Evolutionary conservation across 129 eudicot species (phyloP), one percentile per base, ranked within the genome.

Genomic region (Tagetes patula): DNA sequence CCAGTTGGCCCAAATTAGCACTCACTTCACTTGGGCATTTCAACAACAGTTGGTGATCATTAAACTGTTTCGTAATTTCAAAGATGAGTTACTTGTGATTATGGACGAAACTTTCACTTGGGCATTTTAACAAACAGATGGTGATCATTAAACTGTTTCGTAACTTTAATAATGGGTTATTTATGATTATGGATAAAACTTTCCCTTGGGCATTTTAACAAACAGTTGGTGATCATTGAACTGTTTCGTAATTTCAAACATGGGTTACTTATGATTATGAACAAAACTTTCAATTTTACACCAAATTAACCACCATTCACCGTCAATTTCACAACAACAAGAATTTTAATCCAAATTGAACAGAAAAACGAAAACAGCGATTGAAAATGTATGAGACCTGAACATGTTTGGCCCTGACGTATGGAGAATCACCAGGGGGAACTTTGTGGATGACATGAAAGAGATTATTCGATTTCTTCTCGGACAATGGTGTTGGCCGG

Each of bases 371-470:
- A 54, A 20, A 20, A 20, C 27, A 20, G 27, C 27, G 27, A 20
- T 20, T 20, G 27, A 14, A 69, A 36, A 69, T 1, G 14, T 3
- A 49, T 67, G 27, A 38, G 1, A 90, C 97, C 96, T 91, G 97
- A 67, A 85, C 93, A 73, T 85, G 96, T 76, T 91, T 91, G 48
- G 97, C 97, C 62, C 84, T 75, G 75, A 84, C 91, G 55, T 89
- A 89, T 8, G 96, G 96, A 64, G 96, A 92, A 72, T 89, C 89
- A 1, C 87, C 88, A 12, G 88, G 38, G 52, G 96, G 96, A n/a
- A 92, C 81, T 71, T 85, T 89, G 48, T 87, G 91, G 75, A 80
- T 59, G 36, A 86, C 80, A 70, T 84, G 92, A 31, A 82, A 89
- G 8, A 67, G 53, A 47, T 62, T 47, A 46, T 48, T 73, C 59